A percentile compares a stretch with the other conserved stretches of the same genome.
Evolutionary conservation across 257 asterid species (phyloP).

Genomic region (Fraxinus anomala): DNA sequence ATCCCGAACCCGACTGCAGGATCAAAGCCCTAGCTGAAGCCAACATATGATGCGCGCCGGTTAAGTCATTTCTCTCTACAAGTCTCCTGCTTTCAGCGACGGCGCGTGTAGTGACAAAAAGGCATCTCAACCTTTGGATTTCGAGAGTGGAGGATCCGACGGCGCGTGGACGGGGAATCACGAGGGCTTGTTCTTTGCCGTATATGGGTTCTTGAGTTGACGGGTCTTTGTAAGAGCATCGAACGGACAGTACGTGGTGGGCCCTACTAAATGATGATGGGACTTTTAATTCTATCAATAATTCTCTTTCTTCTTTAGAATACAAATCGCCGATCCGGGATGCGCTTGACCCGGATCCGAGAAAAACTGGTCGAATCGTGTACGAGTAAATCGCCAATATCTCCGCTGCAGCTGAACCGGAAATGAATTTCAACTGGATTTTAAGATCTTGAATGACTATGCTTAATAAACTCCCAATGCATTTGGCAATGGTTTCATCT

Average conservation of each 20-base stretch:
- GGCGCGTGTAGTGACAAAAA: slow-evolving; percentile 81
- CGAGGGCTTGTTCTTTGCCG: slow-evolving; percentile 61
- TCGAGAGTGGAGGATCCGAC: slow-evolving; percentile 59
- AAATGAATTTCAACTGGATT: slow-evolving; percentile 50
- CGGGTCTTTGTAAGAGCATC: slow-evolving; percentile 83
- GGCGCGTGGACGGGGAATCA: slow-evolving; percentile 78
- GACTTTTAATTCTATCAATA: slow-evolving; percentile 77
- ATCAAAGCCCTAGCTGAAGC: slow-evolving; percentile 76
- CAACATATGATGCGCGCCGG: slow-evolving; percentile 76
- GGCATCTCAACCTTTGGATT: slow-evolving; percentile 63
- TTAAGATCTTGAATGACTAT: slow-evolving; percentile 61
- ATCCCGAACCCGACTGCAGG: slow-evolving; percentile 61
- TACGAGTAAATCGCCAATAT: slow-evolving; percentile 65
- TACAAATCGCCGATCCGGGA: slow-evolving; percentile 71
- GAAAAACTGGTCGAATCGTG: slow-evolving; percentile 47
- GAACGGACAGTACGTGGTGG: slow-evolving; percentile 81
- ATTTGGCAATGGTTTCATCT: slow-evolving; percentile 40
- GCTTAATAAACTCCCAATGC: slow-evolving; percentile 51
- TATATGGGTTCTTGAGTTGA: slow-evolving; percentile 66
- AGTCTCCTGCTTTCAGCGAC: slow-evolving; percentile 74
- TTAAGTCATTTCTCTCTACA: slow-evolving; percentile 53
- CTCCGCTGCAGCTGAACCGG: slow-evolving; percentile 68
- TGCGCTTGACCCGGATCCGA: slow-evolving; percentile 74
- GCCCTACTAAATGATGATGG: slow-evolving; percentile 66
- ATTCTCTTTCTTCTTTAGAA: slow-evolving; percentile 76